Percentiles rank a stretch among this genome's conserved stretches.
These are phyloP conservation scores for Ceratobasidium sp. DNA, from an alignment of 1,284 basidiomycete species.

Conservation along the genomic window DNA sequence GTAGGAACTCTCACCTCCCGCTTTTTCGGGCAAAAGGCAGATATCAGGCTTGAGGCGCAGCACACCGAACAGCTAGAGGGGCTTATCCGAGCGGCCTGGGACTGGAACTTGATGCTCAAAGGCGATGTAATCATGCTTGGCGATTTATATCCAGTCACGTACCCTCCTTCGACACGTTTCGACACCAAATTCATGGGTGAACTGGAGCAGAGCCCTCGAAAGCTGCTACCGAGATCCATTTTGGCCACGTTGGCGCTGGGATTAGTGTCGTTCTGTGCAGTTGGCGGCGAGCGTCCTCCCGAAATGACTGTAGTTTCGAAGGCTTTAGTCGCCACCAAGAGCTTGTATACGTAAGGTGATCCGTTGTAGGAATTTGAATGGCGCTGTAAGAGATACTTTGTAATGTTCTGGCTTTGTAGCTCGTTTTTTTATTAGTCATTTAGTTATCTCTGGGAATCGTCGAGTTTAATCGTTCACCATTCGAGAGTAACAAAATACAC, in stretches of 20 bases:
- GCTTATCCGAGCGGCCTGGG: conserved; percentile 6
- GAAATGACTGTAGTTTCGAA: conserved; percentile 30
- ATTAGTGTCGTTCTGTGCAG: conserved; percentile 22
- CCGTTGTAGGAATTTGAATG: background rate
- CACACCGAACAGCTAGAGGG: conserved; percentile 13
- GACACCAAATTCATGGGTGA: conserved; percentile 15
- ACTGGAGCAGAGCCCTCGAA: conserved; percentile 24
- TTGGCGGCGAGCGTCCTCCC: conserved; percentile 14
- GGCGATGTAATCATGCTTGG: conserved; percentile 37
- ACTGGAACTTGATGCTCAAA: conserved; percentile 29
- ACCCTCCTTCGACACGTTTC: conserved; percentile 13
- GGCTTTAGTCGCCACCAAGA: conserved; percentile 26
- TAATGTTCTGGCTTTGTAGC: conserved; percentile 5
- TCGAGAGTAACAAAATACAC: conserved; percentile 12
- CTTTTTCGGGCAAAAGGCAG: conserved; percentile 22
- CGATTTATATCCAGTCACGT: conserved; percentile 5
- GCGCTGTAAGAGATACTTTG: background rate
- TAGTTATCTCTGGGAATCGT: background rate
- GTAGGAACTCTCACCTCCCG: background rate
- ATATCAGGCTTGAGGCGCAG: background rate
- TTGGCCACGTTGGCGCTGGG: conserved; percentile 31
- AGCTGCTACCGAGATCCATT: conserved; percentile 5
- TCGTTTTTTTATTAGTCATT: conserved; percentile 25
- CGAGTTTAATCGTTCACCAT: conserved; percentile 5
- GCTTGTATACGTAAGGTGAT: background rate